Base-by-base conservation (phyloP, 2,329 filamentous ascomycete species). In the Diaporthe batatas region DNA sequence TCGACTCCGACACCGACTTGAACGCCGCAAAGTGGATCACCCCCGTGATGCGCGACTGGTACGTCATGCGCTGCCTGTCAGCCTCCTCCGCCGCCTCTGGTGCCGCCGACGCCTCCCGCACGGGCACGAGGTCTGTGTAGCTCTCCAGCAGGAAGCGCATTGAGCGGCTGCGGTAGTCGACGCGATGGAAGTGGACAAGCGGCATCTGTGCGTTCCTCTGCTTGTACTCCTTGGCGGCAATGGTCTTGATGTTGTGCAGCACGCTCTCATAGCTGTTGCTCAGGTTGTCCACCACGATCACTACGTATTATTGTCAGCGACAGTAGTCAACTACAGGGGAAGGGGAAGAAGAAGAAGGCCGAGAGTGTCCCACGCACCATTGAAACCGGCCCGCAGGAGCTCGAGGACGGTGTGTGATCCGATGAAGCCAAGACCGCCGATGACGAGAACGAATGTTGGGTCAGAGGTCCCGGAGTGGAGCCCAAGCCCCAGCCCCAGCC, bases 1-100 rank as follows among this genome's bases (percentile, higher is more conserved):
- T 91, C 55, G 89, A 91, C 76, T 93, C 90, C 34, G 87, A 86
- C 0, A 92, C 90, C 2, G 90, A 89, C 79, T 92, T 92, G 83
- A 89, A 89, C 1, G 91, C 91, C 18, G 91, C 91, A 76, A 92
- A 92, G 77, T 93, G 91, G 72, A 93, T 91, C n/a, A 92, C 90
- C 0, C 90, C 90, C 0, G 83, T 82, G 74, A 92, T 91, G 39
- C 82, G 84, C 3, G 88, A 90, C 68, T 73, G 76, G 51, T 78
- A 77, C 0, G 70, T 70, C 53, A 76, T 73, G 18, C 73, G 71
- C n/a, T 69, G 69, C 55, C 68, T 68, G 18, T 75, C 73, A 25
- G 55, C 25, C 12, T 75, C 71, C 21, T 68, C 70, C 39, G 49
- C 36, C 39, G 47, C 62, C 47, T 44, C 39, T 34, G 47, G 49